A percentile compares a stretch with the other conserved stretches of the same genome.
phyloP scores from a whole-genome alignment of 352 stramenopile species.

The Phytophthora podocarpi region DNA sequence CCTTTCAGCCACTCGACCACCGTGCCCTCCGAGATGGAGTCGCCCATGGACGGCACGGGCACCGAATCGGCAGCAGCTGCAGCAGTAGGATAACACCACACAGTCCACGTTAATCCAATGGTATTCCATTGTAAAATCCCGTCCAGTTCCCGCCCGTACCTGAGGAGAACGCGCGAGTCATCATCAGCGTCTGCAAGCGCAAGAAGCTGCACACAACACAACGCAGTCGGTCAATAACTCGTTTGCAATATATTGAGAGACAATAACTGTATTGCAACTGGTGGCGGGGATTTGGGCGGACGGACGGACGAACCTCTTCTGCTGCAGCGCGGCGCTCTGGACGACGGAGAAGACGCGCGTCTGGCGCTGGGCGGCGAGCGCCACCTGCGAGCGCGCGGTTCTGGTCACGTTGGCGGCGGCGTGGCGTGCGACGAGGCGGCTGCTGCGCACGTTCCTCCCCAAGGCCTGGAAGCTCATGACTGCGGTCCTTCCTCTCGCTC shows the following conservation, averaged over 20 bases:
- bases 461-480: conserved; percentile 67
- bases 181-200: conserved; percentile 25
- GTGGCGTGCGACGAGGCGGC: conserved; percentile 37
- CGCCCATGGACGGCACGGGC: conserved; percentile 88
- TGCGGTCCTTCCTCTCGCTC: conserved; percentile 7
- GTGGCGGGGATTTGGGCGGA: too few relatives aligned
- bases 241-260: too few relatives aligned
- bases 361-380: conserved; percentile 12
- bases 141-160: conserved; percentile 32
- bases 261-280: too few relatives aligned
- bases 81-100: conserved; percentile 4
- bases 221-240: not conserved
- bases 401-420: conserved; percentile 13
- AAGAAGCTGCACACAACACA: conserved; percentile 24
- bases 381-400: conserved; percentile 19
- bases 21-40: conserved; percentile 98
- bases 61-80: conserved; percentile 56
- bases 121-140: not conserved
- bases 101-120: not conserved
- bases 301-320: conserved; percentile 35
- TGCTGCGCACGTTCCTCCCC: conserved; percentile 43
- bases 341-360: conserved; percentile 38
- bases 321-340: conserved; percentile 20
- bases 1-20: conserved; percentile 96
- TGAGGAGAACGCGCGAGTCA: conserved; percentile 52